Percentiles rank a stretch among this genome's conserved stretches.
Conservation (phyloP, 2,329 filamentous ascomycete genomes). For the Talaromyces sp. region DNA sequence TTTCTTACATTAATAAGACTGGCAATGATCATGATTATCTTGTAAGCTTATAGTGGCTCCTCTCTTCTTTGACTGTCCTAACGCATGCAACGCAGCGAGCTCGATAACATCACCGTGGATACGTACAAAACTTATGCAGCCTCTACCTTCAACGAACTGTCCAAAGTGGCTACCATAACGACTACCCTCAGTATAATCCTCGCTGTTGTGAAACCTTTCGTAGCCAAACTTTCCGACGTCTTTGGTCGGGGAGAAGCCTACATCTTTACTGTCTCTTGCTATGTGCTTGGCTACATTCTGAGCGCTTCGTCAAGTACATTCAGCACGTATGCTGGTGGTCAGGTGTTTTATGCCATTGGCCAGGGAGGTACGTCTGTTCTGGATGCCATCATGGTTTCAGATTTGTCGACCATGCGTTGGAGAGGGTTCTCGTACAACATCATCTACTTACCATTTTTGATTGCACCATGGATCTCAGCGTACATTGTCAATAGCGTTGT, state of each 20-base stretch:
- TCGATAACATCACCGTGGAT: slow-evolving; percentile 32
- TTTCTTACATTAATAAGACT: slow-evolving; percentile 12
- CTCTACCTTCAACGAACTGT: slow-evolving; percentile 33
- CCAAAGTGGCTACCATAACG: slow-evolving; percentile 28
- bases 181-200: slow-evolving; percentile 34
- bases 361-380: slow-evolving; percentile 36
- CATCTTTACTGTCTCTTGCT: slow-evolving; percentile 26
- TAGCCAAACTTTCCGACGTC: slow-evolving; percentile 40
- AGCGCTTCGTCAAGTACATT: slow-evolving; percentile 31
- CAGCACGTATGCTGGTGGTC: slow-evolving; percentile 32
- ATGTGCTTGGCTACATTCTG: slow-evolving; percentile 34
- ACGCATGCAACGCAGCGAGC: slow-evolving; percentile 19
- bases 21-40: slow-evolving; percentile 26
- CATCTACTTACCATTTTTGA: slow-evolving; percentile 34
- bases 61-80: background rate
- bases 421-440: slow-evolving; percentile 35
- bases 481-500: slow-evolving; percentile 37
- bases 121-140: slow-evolving; percentile 38
- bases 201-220: slow-evolving; percentile 35
- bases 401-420: slow-evolving; percentile 37
- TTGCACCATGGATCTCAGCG: slow-evolving; percentile 37
- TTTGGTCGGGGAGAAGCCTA: slow-evolving; percentile 36
- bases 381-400: slow-evolving; percentile 37
- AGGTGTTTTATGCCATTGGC: slow-evolving; percentile 31
- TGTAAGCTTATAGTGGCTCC: slow-evolving; percentile 13